Percentiles rank a stretch among this genome's conserved stretches.
Conservation (phyloP, 768 basidiomycete genomes). For the Dioszegia crocea region DNA sequence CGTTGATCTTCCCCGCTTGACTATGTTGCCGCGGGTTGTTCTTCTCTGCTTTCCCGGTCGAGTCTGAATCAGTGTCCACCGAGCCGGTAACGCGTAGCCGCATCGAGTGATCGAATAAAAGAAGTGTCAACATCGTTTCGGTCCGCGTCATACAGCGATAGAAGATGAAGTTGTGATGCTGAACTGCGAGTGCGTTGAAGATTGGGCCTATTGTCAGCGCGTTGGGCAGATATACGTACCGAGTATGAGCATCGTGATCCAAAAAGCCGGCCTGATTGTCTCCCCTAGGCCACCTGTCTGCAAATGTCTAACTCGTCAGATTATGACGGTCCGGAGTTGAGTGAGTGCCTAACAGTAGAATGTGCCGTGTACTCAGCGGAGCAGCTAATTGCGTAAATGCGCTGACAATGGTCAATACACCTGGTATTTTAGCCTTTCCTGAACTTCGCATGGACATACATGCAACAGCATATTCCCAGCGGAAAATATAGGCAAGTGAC, state of each 20-base stretch:
- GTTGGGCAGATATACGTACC: slow-evolving; percentile 31
- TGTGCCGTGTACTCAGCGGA: slow-evolving; percentile 52
- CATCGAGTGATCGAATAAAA: slow-evolving; percentile 81
- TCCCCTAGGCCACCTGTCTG: slow-evolving; percentile 57
- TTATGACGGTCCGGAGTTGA: too few relatives aligned
- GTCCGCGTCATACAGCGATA: slow-evolving; percentile 55
- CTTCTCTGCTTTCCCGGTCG: slow-evolving; percentile 32
- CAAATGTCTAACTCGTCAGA: slow-evolving; percentile 53
- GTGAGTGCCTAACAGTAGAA: too few relatives aligned
- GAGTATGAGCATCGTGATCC: slow-evolving; percentile 56
- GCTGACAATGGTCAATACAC: slow-evolving; percentile 22
- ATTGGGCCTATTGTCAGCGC: slow-evolving; percentile 23
- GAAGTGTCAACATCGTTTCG: slow-evolving; percentile 58
- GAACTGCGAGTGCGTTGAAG: slow-evolving; percentile 52
- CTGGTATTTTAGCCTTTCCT: slow-evolving; percentile 4
- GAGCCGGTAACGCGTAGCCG: slow-evolving; percentile 65
- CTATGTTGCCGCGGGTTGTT: slow-evolving; percentile 29
- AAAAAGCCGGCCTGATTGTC: slow-evolving; percentile 63
- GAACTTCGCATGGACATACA: slow-evolving; percentile 1
- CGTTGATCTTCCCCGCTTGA: slow-evolving; percentile 71
- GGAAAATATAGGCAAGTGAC: slow-evolving; percentile 50
- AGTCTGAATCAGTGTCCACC: too few relatives aligned
- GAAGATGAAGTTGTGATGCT: slow-evolving; percentile 54
- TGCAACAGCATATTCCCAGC: slow-evolving; percentile 20
- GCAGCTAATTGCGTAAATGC: slow-evolving; percentile 47